phyloP scores from a whole-genome alignment of 2,329 filamentous ascomycete species.

The Colletotrichum musicola region DNA sequence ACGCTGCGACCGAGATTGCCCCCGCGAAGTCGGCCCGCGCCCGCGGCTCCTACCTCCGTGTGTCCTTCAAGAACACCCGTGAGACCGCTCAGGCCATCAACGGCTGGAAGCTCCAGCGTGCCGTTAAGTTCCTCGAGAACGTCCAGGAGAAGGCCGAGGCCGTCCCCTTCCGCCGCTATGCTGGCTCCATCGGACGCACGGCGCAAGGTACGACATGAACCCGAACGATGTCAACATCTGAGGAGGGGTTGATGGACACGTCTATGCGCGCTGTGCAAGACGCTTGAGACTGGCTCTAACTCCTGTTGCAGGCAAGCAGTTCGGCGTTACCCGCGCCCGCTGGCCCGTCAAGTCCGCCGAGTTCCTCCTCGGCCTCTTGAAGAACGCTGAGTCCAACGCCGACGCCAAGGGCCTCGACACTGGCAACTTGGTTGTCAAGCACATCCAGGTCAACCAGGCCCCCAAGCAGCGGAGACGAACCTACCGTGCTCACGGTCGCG shows the following conservation, averaged over 20 bases:
- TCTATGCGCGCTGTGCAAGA: background rate
- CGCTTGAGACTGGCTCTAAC: background rate
- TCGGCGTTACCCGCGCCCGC: slow-evolving; percentile 96
- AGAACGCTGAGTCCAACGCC: slow-evolving; percentile 97
- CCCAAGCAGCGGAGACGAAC: slow-evolving; percentile 99
- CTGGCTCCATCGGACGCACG: slow-evolving; percentile 93
- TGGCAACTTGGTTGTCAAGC: slow-evolving; percentile 97
- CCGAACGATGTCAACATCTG: background rate
- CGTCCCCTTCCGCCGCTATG: slow-evolving; percentile 97
- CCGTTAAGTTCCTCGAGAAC: slow-evolving; percentile 97
- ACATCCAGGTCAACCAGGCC: slow-evolving; percentile 99
- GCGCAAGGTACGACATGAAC: slow-evolving; percentile 88
- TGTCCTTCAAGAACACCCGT: slow-evolving; percentile 99
- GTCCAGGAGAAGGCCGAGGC: slow-evolving; percentile 97
- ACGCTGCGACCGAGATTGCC: slow-evolving; percentile 91
- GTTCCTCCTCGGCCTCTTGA: slow-evolving; percentile 96
- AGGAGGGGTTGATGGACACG: background rate
- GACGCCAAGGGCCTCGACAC: slow-evolving; percentile 98
- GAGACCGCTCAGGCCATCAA: slow-evolving; percentile 99
- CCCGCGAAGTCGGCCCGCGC: slow-evolving; percentile 95
- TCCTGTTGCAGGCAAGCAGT: slow-evolving; percentile 85
- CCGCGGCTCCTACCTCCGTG: slow-evolving; percentile 98
- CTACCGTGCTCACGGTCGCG: slow-evolving; percentile 99
- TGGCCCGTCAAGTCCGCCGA: slow-evolving; percentile 99
- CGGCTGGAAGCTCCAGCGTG: slow-evolving; percentile 97